Percentiles rank a stretch among this genome's conserved stretches.
Evolutionary conservation across 345 rosid species (phyloP).

Genomic region (Gynandropsis gynandra): DNA sequence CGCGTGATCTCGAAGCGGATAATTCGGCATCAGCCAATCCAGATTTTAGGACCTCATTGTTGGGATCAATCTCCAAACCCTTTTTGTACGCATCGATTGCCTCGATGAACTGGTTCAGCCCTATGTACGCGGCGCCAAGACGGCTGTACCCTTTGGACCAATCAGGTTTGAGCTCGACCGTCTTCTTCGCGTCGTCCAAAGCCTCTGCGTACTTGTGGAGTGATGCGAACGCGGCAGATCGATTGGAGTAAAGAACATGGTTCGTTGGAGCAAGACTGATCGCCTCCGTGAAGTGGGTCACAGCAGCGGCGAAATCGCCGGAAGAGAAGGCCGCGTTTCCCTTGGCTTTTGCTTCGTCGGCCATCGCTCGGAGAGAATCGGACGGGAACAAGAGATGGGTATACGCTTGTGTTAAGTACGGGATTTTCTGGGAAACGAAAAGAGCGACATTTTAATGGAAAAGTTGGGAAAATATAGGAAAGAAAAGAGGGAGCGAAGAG

Average conservation of each 20-base stretch:
- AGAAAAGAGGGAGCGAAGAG: too few relatives aligned
- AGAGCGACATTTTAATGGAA: too few relatives aligned
- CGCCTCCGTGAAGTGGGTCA: slow-evolving; percentile 77
- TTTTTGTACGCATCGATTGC: slow-evolving; percentile 61
- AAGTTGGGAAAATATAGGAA: too few relatives aligned
- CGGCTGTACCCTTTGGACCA: slow-evolving; percentile 96
- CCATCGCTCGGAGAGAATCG: slow-evolving; percentile 29
- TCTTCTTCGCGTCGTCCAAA: slow-evolving; percentile 70
- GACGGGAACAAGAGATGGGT: background rate
- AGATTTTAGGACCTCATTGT: slow-evolving; percentile 63
- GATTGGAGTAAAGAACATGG: slow-evolving; percentile 85
- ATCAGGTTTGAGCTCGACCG: slow-evolving; percentile 85
- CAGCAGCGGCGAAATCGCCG: slow-evolving; percentile 63
- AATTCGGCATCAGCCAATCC: slow-evolving; percentile 72
- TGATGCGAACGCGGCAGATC: slow-evolving; percentile 91
- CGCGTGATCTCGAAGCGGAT: slow-evolving; percentile 38
- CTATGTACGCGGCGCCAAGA: slow-evolving; percentile 78
- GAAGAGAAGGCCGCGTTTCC: slow-evolving; percentile 95
- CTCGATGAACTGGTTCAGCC: slow-evolving; percentile 46
- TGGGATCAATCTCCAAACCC: slow-evolving; percentile 80
- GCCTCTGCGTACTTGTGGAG: slow-evolving; percentile 64
- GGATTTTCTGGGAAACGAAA: background rate
- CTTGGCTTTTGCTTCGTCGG: slow-evolving; percentile 71
- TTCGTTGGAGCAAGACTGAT: slow-evolving; percentile 62
- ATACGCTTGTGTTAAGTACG: too few relatives aligned